Evolutionary conservation across 176 grass and related monocot genomes (phyloP).

Genomic region (Rhynchospora breviuscula): DNA sequence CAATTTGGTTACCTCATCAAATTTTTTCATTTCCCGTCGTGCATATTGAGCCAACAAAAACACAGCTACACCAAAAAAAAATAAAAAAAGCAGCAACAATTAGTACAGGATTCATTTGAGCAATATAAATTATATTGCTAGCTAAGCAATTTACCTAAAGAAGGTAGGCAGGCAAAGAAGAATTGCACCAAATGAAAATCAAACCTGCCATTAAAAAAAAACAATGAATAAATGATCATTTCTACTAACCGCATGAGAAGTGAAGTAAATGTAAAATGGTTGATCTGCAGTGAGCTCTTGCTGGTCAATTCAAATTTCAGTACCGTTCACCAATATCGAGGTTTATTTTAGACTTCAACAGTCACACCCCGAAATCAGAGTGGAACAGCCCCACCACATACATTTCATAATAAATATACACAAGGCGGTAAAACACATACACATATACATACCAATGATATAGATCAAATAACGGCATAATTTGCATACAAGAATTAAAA

Average conservation of each 20-base stretch:
- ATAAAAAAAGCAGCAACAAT: conserved; percentile 6
- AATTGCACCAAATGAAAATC: conserved; percentile 97
- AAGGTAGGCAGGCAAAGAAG: conserved; percentile 89
- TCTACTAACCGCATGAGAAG: not conserved
- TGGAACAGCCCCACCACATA: too few relatives aligned
- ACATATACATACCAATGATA: too few relatives aligned
- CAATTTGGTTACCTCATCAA: conserved; percentile 61
- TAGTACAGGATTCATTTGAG: not conserved
- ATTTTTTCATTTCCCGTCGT: conserved; percentile 74
- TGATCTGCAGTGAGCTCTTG: not conserved
- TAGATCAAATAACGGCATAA: too few relatives aligned
- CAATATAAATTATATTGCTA: not conserved
- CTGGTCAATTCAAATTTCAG: not conserved
- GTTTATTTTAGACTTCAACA: not conserved
- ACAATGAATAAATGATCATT: conserved; percentile 8
- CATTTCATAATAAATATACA: too few relatives aligned
- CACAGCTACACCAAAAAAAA: conserved; percentile 52
- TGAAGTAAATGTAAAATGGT: not conserved
- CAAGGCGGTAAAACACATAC: too few relatives aligned
- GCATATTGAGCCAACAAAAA: conserved; percentile 83
- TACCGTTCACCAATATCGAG: not conserved
- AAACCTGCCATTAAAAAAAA: conserved; percentile 45
- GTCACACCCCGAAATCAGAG: too few relatives aligned
- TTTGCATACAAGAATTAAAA: too few relatives aligned
- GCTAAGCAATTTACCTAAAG: conserved; percentile 56